These are phyloP conservation scores for Verticillium tricorpus DNA, from an alignment of 2,329 filamentous ascomycete genomes.

Conservation along the genomic window DNA sequence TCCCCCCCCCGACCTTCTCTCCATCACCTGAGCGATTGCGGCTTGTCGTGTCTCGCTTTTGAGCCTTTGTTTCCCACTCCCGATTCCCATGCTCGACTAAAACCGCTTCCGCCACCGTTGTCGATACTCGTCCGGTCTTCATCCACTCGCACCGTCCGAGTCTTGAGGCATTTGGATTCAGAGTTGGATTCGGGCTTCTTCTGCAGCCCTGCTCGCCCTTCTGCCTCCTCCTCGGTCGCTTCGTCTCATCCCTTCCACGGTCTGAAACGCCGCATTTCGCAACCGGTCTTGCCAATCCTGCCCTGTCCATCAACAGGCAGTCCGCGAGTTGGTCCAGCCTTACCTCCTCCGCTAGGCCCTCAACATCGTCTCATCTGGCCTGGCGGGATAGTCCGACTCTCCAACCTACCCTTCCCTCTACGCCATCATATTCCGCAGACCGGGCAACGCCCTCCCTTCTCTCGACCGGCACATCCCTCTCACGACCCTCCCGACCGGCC, in stretches of 20 bases:
- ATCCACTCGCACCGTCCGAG: neutral
- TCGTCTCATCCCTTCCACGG: neutral
- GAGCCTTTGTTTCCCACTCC: neutral
- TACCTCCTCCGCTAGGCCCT: neutral
- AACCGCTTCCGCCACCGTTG: neutral
- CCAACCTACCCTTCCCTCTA: neutral
- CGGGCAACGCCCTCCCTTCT: neutral
- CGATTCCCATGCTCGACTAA: neutral
- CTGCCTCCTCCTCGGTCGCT: neutral
- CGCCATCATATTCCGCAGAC: neutral
- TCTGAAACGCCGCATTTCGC: neutral
- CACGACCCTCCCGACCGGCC: neutral
- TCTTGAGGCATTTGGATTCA: neutral
- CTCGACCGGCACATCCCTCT: neutral
- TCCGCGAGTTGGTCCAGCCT: neutral
- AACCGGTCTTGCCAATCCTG: neutral
- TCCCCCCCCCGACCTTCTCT: neutral
- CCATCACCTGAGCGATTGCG: neutral
- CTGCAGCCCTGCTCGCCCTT: neutral
- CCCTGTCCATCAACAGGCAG: neutral
- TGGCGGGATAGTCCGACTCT: neutral
- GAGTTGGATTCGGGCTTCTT: neutral
- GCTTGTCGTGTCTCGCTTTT: neutral
- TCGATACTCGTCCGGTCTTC: neutral
- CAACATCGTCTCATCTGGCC: neutral